phyloP scores from a whole-genome alignment of 2,329 filamentous ascomycete genomes.

The Tolypocladium ovalisporum region DNA sequence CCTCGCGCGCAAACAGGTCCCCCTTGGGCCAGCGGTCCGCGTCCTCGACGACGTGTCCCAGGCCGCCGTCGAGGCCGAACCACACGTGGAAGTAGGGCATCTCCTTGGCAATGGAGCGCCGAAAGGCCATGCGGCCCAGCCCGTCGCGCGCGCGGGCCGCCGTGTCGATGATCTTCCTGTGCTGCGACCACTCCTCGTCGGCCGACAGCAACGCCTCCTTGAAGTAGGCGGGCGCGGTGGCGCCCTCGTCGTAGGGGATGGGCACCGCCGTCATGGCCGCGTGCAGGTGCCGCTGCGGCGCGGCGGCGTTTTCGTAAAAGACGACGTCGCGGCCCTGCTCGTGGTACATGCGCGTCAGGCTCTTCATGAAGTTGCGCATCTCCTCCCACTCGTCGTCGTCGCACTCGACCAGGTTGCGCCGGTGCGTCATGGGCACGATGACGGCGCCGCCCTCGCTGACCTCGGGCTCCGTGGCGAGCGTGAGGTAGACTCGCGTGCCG shows the following conservation, averaged over 20 bases:
- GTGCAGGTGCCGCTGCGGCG: conserved; percentile 67
- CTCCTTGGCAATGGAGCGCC: conserved; percentile 76
- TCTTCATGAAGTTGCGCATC: conserved; percentile 98
- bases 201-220: conserved; percentile 80
- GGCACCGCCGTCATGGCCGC: conserved; percentile 80
- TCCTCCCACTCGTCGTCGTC: conserved; percentile 99
- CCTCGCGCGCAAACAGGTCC: conserved; percentile 85
- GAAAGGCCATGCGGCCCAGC: conserved; percentile 71
- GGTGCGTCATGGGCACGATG: conserved; percentile 82
- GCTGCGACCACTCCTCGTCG: conserved; percentile 92
- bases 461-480: conserved; percentile 82
- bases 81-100: conserved; percentile 98
- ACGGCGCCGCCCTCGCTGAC: conserved; percentile 73
- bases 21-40: conserved; percentile 74
- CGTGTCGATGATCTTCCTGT: conserved; percentile 90
- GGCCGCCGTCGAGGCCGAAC: conserved; percentile 84
- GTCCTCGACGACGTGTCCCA: conserved; percentile 90
- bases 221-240: conserved; percentile 89
- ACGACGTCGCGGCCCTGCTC: conserved; percentile 84
- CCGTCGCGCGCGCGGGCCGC: conserved; percentile 51
- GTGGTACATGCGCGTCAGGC: conserved; percentile 85
- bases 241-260: conserved; percentile 82
- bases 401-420: conserved; percentile 86
- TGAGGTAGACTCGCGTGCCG: conserved; percentile 77
- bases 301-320: conserved; percentile 95